Base-by-base conservation (phyloP, 495 filamentous ascomycete species). In the Clohesyomyces aquaticus region DNA sequence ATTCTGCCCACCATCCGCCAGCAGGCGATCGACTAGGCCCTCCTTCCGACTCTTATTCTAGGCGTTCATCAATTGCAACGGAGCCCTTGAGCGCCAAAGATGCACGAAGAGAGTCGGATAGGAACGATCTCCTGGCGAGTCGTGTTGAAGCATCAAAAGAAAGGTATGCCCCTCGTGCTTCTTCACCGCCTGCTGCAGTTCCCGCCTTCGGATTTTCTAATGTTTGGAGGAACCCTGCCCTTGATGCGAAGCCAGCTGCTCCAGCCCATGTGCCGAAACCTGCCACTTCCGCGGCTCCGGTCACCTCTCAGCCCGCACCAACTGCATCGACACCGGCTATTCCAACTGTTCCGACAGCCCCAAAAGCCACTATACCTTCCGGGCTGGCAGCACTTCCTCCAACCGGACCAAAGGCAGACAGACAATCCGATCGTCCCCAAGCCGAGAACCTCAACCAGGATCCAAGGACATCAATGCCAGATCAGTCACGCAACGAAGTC, bases 111-210 rank as follows among this genome's bases (percentile, higher is more conserved):
- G 79, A 85, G 26, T 48, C 71, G 12, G 77, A 79, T 23, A 76
- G 78, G 16, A 60, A 72, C 3, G 81, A 83, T 14, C 55, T 71
- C 21, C 57, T 72, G 8, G 59, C 73, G 8, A 65, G 75, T 22
- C 79, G 78, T 26, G 65, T 68, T 21, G 82, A 82, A 63, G 62
- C 70, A 4, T 62, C 71, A 12, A 77, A 76, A 65, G 80, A 82
- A 26, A 57, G 67, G 14, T 70, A 75, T 53, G 73, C 67, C 28
- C 69, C 74, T 19, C 74, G 66, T 55, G 58, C 67, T 54, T 77
- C 79, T 60, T 80, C 89, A 21, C 87, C 91, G 11, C 91, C 90
- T 18, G 89, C 90, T n/a, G 87, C 88, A 29, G 91, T 72, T 28
- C 69, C 69, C 1, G 66, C 69, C 14, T 72, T 95, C 78, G 89